phyloP scores from a whole-genome alignment of 1,139 yeast genomes.

The Kurtzmaniella quercitrusa region DNA sequence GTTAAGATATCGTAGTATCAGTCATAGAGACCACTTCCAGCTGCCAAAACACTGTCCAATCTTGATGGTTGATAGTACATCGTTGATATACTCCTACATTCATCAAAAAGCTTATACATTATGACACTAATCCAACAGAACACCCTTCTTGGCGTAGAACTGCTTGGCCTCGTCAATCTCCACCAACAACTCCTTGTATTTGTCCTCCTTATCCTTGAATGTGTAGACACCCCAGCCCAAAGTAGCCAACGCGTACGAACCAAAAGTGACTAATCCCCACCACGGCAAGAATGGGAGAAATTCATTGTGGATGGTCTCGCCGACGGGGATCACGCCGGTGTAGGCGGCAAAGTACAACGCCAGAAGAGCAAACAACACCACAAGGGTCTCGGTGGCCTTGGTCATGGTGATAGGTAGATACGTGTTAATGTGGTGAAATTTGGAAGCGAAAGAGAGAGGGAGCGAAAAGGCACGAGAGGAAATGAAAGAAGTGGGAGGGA shows the following conservation, averaged over 20 bases:
- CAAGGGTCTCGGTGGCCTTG: conserved; percentile 60
- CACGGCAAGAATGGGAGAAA: conserved; percentile 65
- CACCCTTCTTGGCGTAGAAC: conserved; percentile 55
- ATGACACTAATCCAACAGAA: conserved; percentile 38
- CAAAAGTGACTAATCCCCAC: conserved; percentile 70
- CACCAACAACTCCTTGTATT: conserved; percentile 57
- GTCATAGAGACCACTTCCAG: too few species aligned
- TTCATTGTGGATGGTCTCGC: conserved; percentile 45
- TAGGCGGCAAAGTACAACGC: conserved; percentile 54
- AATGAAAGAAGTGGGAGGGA: neutral
- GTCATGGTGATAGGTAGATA: conserved; percentile 41
- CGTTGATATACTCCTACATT: too few species aligned
- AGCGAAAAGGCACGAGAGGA: neutral
- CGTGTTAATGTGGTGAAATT: neutral
- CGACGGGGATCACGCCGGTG: conserved; percentile 53
- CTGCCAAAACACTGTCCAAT: too few species aligned
- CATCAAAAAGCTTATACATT: too few species aligned
- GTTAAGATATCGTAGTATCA: too few species aligned
- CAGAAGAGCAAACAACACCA: conserved; percentile 41
- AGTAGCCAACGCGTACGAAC: conserved; percentile 67
- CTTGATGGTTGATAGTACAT: too few species aligned
- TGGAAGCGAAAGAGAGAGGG: neutral
- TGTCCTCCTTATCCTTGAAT: conserved; percentile 69
- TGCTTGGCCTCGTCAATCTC: conserved; percentile 67
- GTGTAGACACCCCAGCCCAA: conserved; percentile 70